These are phyloP conservation scores for Scedosporium boydii DNA, from an alignment of 2,329 filamentous ascomycete species.

Conservation along the genomic window DNA sequence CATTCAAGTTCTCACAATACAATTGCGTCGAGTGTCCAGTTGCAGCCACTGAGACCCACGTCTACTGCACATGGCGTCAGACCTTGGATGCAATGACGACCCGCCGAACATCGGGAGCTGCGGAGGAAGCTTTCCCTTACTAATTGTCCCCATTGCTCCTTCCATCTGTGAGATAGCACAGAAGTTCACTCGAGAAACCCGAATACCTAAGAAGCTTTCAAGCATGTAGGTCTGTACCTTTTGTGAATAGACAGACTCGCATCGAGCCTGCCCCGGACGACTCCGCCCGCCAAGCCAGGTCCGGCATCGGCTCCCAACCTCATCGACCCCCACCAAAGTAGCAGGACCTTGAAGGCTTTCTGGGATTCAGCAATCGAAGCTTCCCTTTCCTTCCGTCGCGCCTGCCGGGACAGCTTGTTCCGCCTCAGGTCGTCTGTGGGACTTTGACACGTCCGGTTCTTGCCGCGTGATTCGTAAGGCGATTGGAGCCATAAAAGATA, in stretches of 20 bases:
- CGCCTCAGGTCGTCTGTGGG: neutral
- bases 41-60: neutral
- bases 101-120: neutral
- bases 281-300: neutral
- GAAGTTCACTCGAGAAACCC: neutral
- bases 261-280: neutral
- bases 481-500: neutral
- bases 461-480: neutral
- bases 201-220: neutral
- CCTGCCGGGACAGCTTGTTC: neutral
- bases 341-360: neutral
- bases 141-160: neutral
- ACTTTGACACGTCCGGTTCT: neutral
- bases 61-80: neutral
- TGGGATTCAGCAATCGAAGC: neutral
- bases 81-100: neutral
- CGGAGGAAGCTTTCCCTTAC: neutral
- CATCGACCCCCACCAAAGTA: neutral
- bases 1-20: no score
- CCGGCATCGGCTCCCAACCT: conserved; percentile 1
- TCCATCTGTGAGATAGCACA: neutral
- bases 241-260: no score
- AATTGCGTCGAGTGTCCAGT: no score
- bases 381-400: conserved; percentile 1
- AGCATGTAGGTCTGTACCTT: neutral